A percentile compares a stretch with the other conserved stretches of the same genome.
These are phyloP conservation scores for Viridothelium virens DNA, from an alignment of 495 filamentous ascomycete species.

Conservation along the genomic window DNA sequence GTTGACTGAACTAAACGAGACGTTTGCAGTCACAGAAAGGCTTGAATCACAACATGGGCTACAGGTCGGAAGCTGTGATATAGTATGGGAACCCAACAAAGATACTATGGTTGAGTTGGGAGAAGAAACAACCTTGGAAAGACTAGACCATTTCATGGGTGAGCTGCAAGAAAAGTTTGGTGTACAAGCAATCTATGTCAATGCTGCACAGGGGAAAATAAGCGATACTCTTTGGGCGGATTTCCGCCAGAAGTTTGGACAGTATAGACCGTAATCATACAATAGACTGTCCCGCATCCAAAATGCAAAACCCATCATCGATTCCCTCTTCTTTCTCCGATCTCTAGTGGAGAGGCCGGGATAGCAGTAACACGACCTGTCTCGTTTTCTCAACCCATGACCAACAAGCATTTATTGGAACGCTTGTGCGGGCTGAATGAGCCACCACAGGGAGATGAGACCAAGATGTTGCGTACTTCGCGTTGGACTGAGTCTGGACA, in stretches of 20 bases:
- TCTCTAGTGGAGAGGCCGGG: no score
- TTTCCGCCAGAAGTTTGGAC: conserved; percentile 4
- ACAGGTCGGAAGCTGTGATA: conserved; percentile 60
- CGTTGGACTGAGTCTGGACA: no score
- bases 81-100: conserved; percentile 76
- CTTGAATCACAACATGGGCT: conserved; percentile 53
- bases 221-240: conserved; percentile 25
- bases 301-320: not conserved
- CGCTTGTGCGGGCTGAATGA: no score
- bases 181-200: conserved; percentile 34
- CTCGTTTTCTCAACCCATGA: no score
- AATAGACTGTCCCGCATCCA: not conserved
- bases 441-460: no score
- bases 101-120: conserved; percentile 61
- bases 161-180: conserved; percentile 41
- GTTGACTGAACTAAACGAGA: conserved; percentile 64
- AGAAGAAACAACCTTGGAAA: conserved; percentile 38
- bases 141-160: conserved; percentile 45
- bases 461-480: no score
- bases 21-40: conserved; percentile 54
- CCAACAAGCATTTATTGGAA: no score
- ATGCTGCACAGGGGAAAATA: conserved; percentile 25
- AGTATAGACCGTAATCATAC: not conserved
- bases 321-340: not conserved
- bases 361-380: no score